Conservation (phyloP, 2,329 filamentous ascomycete genomes). For the Phoma herbarum region DNA sequence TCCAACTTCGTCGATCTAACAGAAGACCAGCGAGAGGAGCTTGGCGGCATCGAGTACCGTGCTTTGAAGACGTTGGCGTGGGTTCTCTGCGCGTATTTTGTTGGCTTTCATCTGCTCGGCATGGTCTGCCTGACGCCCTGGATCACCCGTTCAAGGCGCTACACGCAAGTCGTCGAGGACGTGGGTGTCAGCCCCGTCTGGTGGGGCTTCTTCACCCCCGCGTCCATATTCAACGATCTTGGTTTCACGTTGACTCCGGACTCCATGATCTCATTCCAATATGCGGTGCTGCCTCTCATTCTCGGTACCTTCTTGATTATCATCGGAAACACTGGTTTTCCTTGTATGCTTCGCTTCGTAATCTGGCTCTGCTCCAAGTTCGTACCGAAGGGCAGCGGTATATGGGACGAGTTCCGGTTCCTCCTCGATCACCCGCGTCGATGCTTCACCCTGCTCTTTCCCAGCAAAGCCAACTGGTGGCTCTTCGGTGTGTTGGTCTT, state of each 20-base stretch:
- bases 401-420: slow-evolving; percentile 92
- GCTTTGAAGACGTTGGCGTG: slow-evolving; percentile 85
- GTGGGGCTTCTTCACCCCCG: slow-evolving; percentile 93
- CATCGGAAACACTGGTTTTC: slow-evolving; percentile 94
- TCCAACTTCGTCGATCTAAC: slow-evolving; percentile 89
- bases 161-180: slow-evolving; percentile 66
- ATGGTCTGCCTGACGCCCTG: slow-evolving; percentile 79
- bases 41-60: slow-evolving; percentile 96
- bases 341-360: slow-evolving; percentile 89
- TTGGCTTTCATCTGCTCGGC: slow-evolving; percentile 81
- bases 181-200: slow-evolving; percentile 74
- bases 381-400: slow-evolving; percentile 69
- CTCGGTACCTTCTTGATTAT: slow-evolving; percentile 87
- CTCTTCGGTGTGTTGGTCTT: slow-evolving; percentile 84
- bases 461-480: slow-evolving; percentile 92
- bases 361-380: slow-evolving; percentile 83
- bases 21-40: slow-evolving; percentile 90
- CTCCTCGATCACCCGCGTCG: slow-evolving; percentile 92
- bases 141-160: slow-evolving; percentile 72
- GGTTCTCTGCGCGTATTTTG: slow-evolving; percentile 80
- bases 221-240: slow-evolving; percentile 92
- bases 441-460: slow-evolving; percentile 95
- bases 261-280: slow-evolving; percentile 90
- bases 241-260: slow-evolving; percentile 91
- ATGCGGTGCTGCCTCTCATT: slow-evolving; percentile 77